A percentile compares a stretch with the other conserved stretches of the same genome.
These are phyloP conservation scores for Adansonia gregorii DNA, from an alignment of 441 rosid genomes.

Conservation along the genomic window DNA sequence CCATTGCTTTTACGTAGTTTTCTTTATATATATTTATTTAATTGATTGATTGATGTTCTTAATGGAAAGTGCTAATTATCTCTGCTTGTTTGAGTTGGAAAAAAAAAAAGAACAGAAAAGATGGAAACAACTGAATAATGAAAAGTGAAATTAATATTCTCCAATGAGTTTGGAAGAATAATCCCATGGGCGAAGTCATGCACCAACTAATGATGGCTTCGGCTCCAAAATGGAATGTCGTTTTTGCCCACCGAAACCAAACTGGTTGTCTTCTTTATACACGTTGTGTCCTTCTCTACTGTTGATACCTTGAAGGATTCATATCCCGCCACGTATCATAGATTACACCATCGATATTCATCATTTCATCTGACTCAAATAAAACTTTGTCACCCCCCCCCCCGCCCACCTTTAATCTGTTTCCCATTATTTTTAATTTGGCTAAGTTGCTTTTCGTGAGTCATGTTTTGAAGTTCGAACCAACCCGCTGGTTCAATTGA, in stretches of 20 bases:
- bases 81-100: neutral
- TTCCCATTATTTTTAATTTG: neutral
- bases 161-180: conserved; percentile 74
- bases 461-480: neutral
- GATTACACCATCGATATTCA: neutral
- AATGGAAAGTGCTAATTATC: conserved; percentile 43
- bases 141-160: conserved; percentile 37
- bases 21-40: conserved; percentile 2
- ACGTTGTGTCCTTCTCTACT: conserved; percentile 2
- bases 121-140: neutral
- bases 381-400: neutral
- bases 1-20: conserved; percentile 23
- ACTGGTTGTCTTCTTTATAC: neutral
- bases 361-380: neutral
- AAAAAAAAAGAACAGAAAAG: neutral
- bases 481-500: neutral
- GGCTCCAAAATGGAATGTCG: conserved; percentile 29
- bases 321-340: conserved; percentile 15
- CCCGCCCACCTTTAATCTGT: neutral
- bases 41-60: conserved; percentile 27
- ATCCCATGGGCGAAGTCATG: conserved; percentile 42
- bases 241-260: conserved; percentile 6
- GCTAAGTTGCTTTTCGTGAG: neutral
- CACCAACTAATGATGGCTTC: conserved; percentile 32
- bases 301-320: conserved; percentile 2